Evolutionary conservation across 2,329 filamentous ascomycete species (phyloP).

Genomic region (Corinectria fuckeliana): DNA sequence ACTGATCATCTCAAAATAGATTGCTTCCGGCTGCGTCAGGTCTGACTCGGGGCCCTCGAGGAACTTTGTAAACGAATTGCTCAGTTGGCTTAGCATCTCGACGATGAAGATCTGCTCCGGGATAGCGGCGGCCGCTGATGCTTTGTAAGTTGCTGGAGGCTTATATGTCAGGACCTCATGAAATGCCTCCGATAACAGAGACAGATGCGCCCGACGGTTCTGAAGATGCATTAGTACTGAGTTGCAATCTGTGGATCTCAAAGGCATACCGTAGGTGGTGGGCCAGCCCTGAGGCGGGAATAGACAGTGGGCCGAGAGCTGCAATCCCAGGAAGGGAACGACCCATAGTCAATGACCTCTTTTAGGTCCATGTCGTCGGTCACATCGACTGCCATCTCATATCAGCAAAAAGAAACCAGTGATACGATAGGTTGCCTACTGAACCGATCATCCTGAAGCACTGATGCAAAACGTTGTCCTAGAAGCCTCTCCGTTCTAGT

Average conservation of each 20-base stretch:
- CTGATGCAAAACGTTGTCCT: constrained; percentile 47
- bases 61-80: constrained; percentile 50
- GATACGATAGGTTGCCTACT: constrained; percentile 43
- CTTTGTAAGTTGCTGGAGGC: constrained; percentile 59
- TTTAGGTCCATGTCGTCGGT: constrained; percentile 47
- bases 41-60: constrained; percentile 40
- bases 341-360: constrained; percentile 58
- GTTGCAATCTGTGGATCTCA: too few relatives aligned
- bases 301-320: constrained; percentile 48
- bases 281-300: constrained; percentile 56
- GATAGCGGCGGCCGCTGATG: constrained; percentile 44
- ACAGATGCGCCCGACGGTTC: constrained; percentile 57
- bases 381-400: constrained; percentile 46
- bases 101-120: constrained; percentile 53
- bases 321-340: constrained; percentile 56
- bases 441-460: constrained; percentile 54
- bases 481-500: constrained; percentile 53
- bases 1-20: constrained; percentile 52
- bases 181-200: constrained; percentile 58
- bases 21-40: constrained; percentile 51
- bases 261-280: constrained; percentile 55
- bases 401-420: constrained; percentile 18
- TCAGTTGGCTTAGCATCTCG: constrained; percentile 50
- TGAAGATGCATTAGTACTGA: constrained; percentile 36
- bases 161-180: constrained; percentile 57